phyloP scores from a whole-genome alignment of 345 rosid genomes.

The Psidium friedrichsthalianum region DNA sequence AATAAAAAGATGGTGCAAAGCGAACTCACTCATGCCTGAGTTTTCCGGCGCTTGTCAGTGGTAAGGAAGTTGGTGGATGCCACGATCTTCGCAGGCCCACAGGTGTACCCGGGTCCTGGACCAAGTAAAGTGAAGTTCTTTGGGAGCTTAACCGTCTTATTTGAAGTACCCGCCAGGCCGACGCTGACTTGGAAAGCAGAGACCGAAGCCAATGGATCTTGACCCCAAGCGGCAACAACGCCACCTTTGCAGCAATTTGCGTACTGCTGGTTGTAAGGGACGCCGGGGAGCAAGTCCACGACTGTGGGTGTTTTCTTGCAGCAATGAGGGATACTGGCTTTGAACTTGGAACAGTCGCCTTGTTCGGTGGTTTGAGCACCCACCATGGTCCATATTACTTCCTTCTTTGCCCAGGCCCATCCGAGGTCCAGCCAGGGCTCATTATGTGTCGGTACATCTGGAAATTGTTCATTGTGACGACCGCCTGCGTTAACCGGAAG shows the following conservation, averaged over 20 bases:
- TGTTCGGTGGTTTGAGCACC: slow-evolving; percentile 87
- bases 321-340: slow-evolving; percentile 70
- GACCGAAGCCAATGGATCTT: slow-evolving; percentile 60
- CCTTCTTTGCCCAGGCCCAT: slow-evolving; percentile 92
- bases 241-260: slow-evolving; percentile 92
- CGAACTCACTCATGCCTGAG: slow-evolving; percentile 72
- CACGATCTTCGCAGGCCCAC: slow-evolving; percentile 72
- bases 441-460: slow-evolving; percentile 68
- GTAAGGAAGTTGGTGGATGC: slow-evolving; percentile 55
- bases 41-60: slow-evolving; percentile 47
- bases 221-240: slow-evolving; percentile 66
- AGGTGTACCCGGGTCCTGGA: slow-evolving; percentile 83
- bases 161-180: slow-evolving; percentile 67
- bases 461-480: slow-evolving; percentile 61
- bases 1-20: background rate
- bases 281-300: slow-evolving; percentile 72
- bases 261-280: slow-evolving; percentile 70
- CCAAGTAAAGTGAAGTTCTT: slow-evolving; percentile 79
- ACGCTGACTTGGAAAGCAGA: slow-evolving; percentile 74
- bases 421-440: slow-evolving; percentile 79
- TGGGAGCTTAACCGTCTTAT: slow-evolving; percentile 77
- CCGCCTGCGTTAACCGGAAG: slow-evolving; percentile 37
- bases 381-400: slow-evolving; percentile 68
- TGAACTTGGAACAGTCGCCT: slow-evolving; percentile 95
- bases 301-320: slow-evolving; percentile 66